These are phyloP conservation scores for Limnanthes douglasii DNA, from an alignment of 345 rosid genomes.

Conservation along the genomic window DNA sequence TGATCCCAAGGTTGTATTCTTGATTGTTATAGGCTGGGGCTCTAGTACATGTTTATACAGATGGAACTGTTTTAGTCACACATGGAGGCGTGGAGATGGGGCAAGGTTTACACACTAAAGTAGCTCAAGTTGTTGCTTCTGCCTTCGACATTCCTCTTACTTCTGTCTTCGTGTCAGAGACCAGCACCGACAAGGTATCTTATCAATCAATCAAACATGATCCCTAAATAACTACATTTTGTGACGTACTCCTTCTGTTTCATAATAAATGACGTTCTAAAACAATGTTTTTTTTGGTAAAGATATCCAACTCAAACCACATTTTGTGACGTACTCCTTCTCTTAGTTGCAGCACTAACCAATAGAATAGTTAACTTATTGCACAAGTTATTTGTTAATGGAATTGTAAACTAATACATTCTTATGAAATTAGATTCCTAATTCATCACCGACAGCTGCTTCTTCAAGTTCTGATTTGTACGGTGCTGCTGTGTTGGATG, in stretches of 20 bases:
- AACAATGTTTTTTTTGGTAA: no score
- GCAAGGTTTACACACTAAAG: slow-evolving; percentile 96
- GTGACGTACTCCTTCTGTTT: no score
- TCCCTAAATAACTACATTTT: no score
- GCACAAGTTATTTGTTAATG: no score
- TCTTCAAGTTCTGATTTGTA: slow-evolving; percentile 98
- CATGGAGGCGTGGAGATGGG: slow-evolving; percentile 99
- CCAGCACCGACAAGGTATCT: slow-evolving; percentile 93
- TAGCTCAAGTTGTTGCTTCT: slow-evolving; percentile 94
- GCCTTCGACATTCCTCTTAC: slow-evolving; percentile 72
- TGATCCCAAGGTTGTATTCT: no score
- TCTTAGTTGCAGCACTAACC: no score
- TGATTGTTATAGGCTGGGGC: slow-evolving; percentile 97
- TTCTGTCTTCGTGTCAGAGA: slow-evolving; percentile 87
- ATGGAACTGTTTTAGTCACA: slow-evolving; percentile 91
- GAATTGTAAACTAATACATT: no score
- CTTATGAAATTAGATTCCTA: slow-evolving; percentile 98
- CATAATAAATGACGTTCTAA: no score
- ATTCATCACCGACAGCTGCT: slow-evolving; percentile 94
- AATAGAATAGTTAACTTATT: no score
- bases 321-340: no score
- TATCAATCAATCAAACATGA: no score
- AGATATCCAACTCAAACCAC: no score
- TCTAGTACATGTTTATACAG: slow-evolving; percentile 88
- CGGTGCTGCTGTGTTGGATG: slow-evolving; percentile 93